These are phyloP conservation scores for Begonia masoniana DNA, from an alignment of 306 rosid species.

Conservation along the genomic window DNA sequence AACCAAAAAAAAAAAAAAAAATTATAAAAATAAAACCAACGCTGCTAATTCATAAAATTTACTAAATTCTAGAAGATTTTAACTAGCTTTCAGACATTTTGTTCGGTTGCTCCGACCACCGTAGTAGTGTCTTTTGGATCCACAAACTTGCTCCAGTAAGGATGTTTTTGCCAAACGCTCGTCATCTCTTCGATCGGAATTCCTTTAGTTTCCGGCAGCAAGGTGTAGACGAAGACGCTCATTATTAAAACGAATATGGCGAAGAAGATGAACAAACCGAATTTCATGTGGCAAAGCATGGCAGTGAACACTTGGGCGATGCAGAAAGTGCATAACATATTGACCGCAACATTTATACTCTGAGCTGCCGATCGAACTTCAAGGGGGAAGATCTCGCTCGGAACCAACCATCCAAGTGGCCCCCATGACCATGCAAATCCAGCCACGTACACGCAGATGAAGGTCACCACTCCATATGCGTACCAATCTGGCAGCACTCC, in stretches of 20 bases:
- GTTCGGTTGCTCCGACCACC: too few species aligned
- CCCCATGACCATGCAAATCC: constrained; percentile 89
- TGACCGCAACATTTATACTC: constrained; percentile 33
- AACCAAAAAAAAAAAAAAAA: too few species aligned
- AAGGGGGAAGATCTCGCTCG: constrained; percentile 59
- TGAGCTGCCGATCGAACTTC: constrained; percentile 64
- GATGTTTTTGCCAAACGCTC: constrained; percentile 41
- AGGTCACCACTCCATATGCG: constrained; percentile 25
- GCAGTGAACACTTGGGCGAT: constrained; percentile 53
- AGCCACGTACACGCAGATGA: constrained; percentile 43
- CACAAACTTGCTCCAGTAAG: constrained; percentile 42
- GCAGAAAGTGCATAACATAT: constrained; percentile 57
- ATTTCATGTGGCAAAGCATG: constrained; percentile 61
- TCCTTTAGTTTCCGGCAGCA: constrained; percentile 60
- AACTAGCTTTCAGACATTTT: too few species aligned
- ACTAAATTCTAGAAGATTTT: too few species aligned
- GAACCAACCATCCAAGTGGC: constrained; percentile 75
- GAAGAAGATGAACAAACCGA: constrained; percentile 56
- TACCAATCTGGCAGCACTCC: constrained; percentile 36
- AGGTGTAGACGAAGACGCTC: constrained; percentile 38
- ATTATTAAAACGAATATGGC: constrained; percentile 36
- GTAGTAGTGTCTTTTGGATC: neutral
- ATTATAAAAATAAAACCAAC: too few species aligned
- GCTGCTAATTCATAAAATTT: too few species aligned
- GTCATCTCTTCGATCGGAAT: constrained; percentile 64